These are phyloP conservation scores for Pseudogymnoascus sp. DNA, from an alignment of 2,329 filamentous ascomycete species.

Conservation along the genomic window DNA sequence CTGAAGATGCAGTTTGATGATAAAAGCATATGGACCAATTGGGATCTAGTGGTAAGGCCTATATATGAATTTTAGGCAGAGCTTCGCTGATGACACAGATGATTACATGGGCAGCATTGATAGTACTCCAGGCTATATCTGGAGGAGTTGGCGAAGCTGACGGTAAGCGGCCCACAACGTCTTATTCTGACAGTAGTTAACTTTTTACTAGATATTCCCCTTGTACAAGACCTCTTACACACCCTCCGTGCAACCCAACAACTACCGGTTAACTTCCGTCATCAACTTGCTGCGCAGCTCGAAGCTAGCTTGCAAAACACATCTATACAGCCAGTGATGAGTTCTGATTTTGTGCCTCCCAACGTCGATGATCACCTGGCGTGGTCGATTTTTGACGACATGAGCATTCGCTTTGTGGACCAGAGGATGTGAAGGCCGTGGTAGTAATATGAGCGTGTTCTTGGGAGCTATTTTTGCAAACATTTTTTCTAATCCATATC, in stretches of 20 bases:
- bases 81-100: slow-evolving; percentile 19
- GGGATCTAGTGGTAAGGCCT: slow-evolving; percentile 29
- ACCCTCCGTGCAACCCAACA: slow-evolving; percentile 18
- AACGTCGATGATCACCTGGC: slow-evolving; percentile 9
- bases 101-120: slow-evolving; percentile 37
- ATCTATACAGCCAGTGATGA: slow-evolving; percentile 13
- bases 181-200: not conserved
- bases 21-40: slow-evolving; percentile 36
- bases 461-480: not conserved
- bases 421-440: not conserved
- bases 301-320: slow-evolving; percentile 20
- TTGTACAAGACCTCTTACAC: slow-evolving; percentile 20
- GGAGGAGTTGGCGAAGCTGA: slow-evolving; percentile 33
- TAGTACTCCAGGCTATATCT: slow-evolving; percentile 35
- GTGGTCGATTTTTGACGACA: slow-evolving; percentile 21
- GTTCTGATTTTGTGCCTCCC: slow-evolving; percentile 3
- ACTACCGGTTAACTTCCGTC: slow-evolving; percentile 16
- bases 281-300: slow-evolving; percentile 17
- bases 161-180: slow-evolving; percentile 20
- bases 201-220: slow-evolving; percentile 15
- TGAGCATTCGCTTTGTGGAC: slow-evolving; percentile 11
- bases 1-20: slow-evolving; percentile 34
- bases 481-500: not conserved
- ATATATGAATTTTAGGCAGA: not conserved
- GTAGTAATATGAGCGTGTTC: not conserved